Evolutionary conservation across 306 rosid species (phyloP).

Genomic region (Pueraria montana): DNA sequence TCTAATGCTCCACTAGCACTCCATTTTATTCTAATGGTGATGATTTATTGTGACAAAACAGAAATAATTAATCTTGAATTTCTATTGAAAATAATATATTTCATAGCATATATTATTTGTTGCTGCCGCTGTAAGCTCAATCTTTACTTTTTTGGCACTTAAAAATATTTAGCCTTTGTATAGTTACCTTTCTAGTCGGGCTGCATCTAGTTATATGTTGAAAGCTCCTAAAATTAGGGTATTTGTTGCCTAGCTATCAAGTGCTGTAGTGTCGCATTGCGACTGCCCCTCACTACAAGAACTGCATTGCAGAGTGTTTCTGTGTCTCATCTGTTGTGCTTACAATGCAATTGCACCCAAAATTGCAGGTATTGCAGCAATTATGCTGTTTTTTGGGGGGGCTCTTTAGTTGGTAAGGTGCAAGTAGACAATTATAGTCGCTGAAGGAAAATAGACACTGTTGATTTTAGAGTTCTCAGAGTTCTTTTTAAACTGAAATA

Average conservation of each 20-base stretch:
- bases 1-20: conserved; percentile 30
- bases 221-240: background rate
- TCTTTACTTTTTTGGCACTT: conserved; percentile 10
- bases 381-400: background rate
- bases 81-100: conserved; percentile 31
- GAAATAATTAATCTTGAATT: conserved; percentile 18
- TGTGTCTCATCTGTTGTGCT: background rate
- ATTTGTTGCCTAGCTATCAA: background rate
- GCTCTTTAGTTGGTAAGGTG: background rate
- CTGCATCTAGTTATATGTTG: conserved; percentile 12
- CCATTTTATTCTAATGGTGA: conserved; percentile 27
- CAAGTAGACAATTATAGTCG: conserved; percentile 18
- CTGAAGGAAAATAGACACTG: background rate
- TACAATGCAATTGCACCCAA: background rate
- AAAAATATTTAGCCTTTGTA: conserved; percentile 36
- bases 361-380: background rate
- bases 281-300: background rate
- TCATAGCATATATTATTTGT: conserved; percentile 3
- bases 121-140: conserved; percentile 21
- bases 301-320: background rate
- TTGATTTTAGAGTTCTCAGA: background rate
- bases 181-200: background rate
- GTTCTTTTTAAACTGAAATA: conserved; percentile 25
- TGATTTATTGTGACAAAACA: background rate
- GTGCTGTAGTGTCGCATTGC: background rate